Base-by-base conservation (phyloP, 139 green algal species). In the Nannochloris sp. region DNA sequence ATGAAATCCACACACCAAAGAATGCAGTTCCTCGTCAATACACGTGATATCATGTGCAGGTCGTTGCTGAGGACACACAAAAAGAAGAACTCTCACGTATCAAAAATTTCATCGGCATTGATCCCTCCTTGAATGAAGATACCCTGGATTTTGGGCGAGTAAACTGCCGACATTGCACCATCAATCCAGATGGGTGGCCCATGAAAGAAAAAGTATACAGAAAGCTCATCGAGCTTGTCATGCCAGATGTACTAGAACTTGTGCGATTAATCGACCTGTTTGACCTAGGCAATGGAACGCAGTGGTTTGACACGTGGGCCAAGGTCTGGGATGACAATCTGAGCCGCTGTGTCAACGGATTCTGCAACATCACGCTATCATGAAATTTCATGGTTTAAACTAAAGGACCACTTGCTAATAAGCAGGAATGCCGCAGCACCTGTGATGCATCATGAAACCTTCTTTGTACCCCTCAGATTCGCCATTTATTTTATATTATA, bases 171-270 rank as follows among this genome's bases (percentile, higher is more conserved):
- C 31, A 44, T 54, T 43, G 60, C 6, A 43, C 25, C n/a, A 66
- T 66, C 15, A 58, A 66, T 57, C 60, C 60, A 58, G 60, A 66
- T 37, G 60, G 60, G 2, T 66, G 60, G 60, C 60, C 60, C 14
- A 66, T 66, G 46, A 66, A 66, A 43, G 15, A 44, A 44, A 43
- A 55, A 18, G 60, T 55, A 5, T 66, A 66, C 37, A 10, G 37
- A 57, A 43, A 66, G 31, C 25, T 66, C 9, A n/a, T 66, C 14
- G 24, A 21, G n/a, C 15, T 66, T 1, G 34, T 66, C 24, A 27
- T 27, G 11, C 60, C 60, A 36, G 60, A 66, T 44, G 25, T 19
- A 5, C n/a, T 48, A 57, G 60, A 27, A 10, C 7, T 57, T 21
- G 60, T 31, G 8, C 15, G 24, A 44, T 14, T 66, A 44, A 31